Evolutionary conservation across 73 alveolate species (phyloP).

Genomic region (Tetrahymena elliotti): DNA sequence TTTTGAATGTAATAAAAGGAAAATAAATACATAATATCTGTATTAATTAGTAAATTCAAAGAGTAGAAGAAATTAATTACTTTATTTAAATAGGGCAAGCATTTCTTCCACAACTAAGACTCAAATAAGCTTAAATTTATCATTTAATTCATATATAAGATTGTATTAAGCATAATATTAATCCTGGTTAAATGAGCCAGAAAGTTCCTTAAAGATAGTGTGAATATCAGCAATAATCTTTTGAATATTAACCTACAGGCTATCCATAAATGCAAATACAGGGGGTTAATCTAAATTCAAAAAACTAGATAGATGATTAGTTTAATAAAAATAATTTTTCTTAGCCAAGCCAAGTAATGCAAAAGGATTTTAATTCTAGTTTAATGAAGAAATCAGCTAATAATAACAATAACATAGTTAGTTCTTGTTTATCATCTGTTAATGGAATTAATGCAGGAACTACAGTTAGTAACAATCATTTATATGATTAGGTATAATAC

Average conservation of each 20-base stretch:
- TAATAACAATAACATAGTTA: neutral
- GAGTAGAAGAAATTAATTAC: neutral
- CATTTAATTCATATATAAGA: neutral
- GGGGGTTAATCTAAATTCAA: neutral
- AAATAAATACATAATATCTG: neutral
- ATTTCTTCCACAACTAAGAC: neutral
- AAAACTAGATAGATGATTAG: neutral
- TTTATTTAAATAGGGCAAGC: neutral
- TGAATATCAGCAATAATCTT: neutral
- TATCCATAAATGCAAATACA: neutral
- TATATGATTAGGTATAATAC: neutral
- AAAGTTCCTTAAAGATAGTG: neutral
- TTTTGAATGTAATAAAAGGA: neutral
- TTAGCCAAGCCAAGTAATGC: neutral
- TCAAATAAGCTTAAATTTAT: neutral
- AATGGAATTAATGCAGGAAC: neutral
- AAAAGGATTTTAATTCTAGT: neutral
- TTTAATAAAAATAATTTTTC: neutral
- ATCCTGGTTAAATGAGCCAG: constrained; percentile 1
- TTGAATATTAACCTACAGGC: neutral
- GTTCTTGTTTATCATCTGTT: neutral
- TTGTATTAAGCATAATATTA: neutral
- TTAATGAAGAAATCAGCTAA: neutral
- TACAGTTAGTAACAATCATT: neutral
- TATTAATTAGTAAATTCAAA: neutral